Evolutionary conservation across 176 grass and related monocot genomes (phyloP), one percentile per base, ranked within the genome.

Genomic region (Musa acuminata): DNA sequence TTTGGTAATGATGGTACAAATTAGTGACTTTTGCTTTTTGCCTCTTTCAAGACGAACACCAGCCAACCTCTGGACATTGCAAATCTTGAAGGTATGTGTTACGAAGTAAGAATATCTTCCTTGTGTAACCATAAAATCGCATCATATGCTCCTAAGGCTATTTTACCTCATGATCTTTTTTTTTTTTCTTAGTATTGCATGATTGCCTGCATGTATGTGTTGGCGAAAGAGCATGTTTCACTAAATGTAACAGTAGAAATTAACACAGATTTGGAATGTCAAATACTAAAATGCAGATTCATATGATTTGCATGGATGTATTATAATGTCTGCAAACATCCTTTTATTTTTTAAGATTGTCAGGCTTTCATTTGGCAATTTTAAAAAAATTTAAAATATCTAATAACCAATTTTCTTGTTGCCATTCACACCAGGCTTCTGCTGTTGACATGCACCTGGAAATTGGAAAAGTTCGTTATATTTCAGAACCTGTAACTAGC

Each of bases 1-100:
- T 69, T 88, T 74, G 80, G 87, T 97, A 80, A 80, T 87, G 78
- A 88, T 97, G 90, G 64, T 97, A 69, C 93, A 89, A 82, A 84
- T 51, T 48, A 72, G 83, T 53, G 79, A 83, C 77, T 83, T 87
- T 55, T 83, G 83, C 77, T 97, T 93, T 87, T 64, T 78, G 57
- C 84, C 90, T n/a, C 78, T 97, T 62, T 81, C 90, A 83, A 71
- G 74, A 52, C 80, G 24, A 60, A 43, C 54, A 62, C 29, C 82
- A 57, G 14, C 82, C 75, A 81, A 88, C 71, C 53, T 75, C 25
- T 87, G 80, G 77, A 80, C 62, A 77, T 51, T 93, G 58, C 83
- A 90, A 77, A 77, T 83, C 66, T 80, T 97, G 62, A 74, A 77
- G 90, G 93, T 93, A 90, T 51, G 19, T 19, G 13, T 51, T 59